Conservation (phyloP, 2,329 filamentous ascomycete genomes). For the Zarea fungicola region DNA sequence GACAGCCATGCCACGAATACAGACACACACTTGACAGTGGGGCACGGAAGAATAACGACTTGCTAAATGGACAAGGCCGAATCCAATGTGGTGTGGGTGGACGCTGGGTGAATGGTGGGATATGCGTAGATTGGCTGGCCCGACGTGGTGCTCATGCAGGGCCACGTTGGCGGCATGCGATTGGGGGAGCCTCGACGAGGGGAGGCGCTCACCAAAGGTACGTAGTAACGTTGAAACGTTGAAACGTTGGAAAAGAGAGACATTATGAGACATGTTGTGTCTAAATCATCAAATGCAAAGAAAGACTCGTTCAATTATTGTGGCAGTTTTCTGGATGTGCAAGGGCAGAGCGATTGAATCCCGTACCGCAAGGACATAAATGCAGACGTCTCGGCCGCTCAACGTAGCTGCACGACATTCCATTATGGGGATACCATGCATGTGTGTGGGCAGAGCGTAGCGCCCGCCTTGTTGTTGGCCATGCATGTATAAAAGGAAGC, state of each 20-base stretch:
- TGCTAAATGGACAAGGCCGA: neutral
- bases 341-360: too few relatives aligned
- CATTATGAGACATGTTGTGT: too few relatives aligned
- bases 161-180: slow-evolving; percentile 10
- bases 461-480: neutral
- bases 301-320: too few relatives aligned
- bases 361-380: too few relatives aligned
- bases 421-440: neutral
- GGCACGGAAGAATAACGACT: neutral
- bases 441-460: neutral
- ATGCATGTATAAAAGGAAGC: too few relatives aligned
- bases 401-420: slow-evolving; percentile 1
- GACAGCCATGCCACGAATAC: neutral
- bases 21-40: neutral
- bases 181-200: too few relatives aligned
- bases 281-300: too few relatives aligned
- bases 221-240: neutral
- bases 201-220: too few relatives aligned
- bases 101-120: slow-evolving; percentile 1
- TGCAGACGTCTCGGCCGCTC: too few relatives aligned
- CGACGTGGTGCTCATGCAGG: slow-evolving; percentile 11
- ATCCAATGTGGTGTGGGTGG: slow-evolving; percentile 1
- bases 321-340: too few relatives aligned
- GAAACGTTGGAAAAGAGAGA: too few relatives aligned
- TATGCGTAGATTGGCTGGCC: slow-evolving; percentile 4